These are phyloP conservation scores for Colletotrichum cordylinicola DNA, from an alignment of 2,329 filamentous ascomycete genomes.

Conservation along the genomic window DNA sequence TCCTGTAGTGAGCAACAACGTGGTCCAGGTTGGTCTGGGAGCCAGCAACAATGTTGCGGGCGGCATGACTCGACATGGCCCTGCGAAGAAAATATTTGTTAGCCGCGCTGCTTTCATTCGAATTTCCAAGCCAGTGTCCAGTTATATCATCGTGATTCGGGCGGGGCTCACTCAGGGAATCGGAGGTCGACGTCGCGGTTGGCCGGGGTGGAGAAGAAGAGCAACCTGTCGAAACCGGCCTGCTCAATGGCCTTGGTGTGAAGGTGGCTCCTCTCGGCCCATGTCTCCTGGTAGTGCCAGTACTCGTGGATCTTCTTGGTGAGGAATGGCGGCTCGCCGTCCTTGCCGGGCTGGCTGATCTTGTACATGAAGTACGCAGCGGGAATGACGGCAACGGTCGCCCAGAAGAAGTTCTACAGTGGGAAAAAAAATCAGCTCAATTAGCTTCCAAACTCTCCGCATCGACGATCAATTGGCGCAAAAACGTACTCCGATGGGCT, in stretches of 20 bases:
- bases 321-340: constrained; percentile 56
- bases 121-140: not conserved
- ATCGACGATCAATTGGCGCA: not conserved
- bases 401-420: constrained; percentile 43
- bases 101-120: not conserved
- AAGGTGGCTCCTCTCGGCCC: constrained; percentile 58
- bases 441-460: not conserved
- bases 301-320: constrained; percentile 52
- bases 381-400: constrained; percentile 51
- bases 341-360: constrained; percentile 50
- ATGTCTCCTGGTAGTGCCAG: constrained; percentile 52
- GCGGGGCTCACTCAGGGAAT: constrained; percentile 60
- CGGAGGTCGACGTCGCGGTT: constrained; percentile 57
- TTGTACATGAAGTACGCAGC: constrained; percentile 51
- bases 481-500: constrained; percentile 61
- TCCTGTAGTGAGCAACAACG: constrained; percentile 62
- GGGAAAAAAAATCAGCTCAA: not conserved
- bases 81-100: constrained; percentile 35
- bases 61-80: constrained; percentile 54
- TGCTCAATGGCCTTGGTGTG: constrained; percentile 59
- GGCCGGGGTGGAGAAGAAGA: constrained; percentile 50
- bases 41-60: constrained; percentile 61
- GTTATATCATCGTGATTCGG: not conserved
- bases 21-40: constrained; percentile 60
- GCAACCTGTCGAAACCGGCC: constrained; percentile 62